Conservation (phyloP, 148 eudicot genomes). For the Rhododendron vialii region DNA sequence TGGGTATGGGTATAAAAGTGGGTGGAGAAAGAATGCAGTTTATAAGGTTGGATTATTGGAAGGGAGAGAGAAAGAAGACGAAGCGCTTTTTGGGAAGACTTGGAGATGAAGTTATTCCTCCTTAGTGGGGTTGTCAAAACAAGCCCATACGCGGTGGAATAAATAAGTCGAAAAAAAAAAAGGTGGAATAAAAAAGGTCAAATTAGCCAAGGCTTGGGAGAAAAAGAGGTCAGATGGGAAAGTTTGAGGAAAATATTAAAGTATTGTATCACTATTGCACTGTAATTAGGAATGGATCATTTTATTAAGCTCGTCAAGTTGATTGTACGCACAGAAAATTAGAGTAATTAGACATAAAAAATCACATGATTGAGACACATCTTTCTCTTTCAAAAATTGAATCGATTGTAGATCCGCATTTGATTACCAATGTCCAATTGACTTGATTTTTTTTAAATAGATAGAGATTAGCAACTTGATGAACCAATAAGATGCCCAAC, state of each 20-base stretch:
- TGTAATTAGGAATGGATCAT: background rate
- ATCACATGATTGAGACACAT: too few relatives aligned
- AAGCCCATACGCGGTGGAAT: background rate
- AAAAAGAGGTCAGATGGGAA: too few relatives aligned
- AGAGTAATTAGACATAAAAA: too few relatives aligned
- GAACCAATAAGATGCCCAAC: background rate
- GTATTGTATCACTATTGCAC: too few relatives aligned
- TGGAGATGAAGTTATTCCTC: slow-evolving; percentile 19
- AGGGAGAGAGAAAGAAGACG: background rate
- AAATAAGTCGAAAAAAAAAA: background rate
- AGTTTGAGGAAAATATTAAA: too few relatives aligned
- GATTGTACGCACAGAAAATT: background rate
- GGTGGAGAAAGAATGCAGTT: background rate
- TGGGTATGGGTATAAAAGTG: background rate
- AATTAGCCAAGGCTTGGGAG: background rate
- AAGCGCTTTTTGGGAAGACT: background rate
- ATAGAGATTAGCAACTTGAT: background rate
- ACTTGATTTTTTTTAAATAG: background rate
- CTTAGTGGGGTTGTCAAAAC: background rate
- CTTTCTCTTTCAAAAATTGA: too few relatives aligned
- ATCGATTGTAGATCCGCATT: too few relatives aligned
- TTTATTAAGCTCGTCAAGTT: background rate
- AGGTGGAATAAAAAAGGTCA: background rate
- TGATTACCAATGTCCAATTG: background rate
- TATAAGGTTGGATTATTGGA: background rate